phyloP scores from a whole-genome alignment of 2,329 filamentous ascomycete genomes.

The Neofusicoccum laricinum region DNA sequence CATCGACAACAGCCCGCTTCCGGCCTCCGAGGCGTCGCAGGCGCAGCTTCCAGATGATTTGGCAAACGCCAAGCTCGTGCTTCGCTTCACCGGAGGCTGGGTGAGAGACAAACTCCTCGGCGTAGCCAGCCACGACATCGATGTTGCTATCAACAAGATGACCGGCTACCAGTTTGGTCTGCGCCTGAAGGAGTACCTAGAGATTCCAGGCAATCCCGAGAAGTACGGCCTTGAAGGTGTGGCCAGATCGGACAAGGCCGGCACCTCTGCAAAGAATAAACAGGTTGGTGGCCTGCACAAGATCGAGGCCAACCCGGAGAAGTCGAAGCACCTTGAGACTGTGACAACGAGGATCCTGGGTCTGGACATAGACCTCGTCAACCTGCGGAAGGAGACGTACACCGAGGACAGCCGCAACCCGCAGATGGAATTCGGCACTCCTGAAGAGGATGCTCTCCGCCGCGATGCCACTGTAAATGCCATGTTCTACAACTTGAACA shows the following conservation, averaged over 20 bases:
- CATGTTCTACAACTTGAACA: conserved; percentile 91
- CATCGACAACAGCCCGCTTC: conserved; percentile 50
- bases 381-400: conserved; percentile 88
- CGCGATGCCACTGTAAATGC: conserved; percentile 94
- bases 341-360: conserved; percentile 82
- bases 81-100: conserved; percentile 85
- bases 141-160: conserved; percentile 82
- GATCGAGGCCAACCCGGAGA: conserved; percentile 88
- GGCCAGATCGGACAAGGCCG: conserved; percentile 36
- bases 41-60: conserved; percentile 44
- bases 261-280: conserved; percentile 44
- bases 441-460: conserved; percentile 82
- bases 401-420: conserved; percentile 86
- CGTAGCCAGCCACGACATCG: conserved; percentile 73
- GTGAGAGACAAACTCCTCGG: conserved; percentile 80
- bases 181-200: conserved; percentile 66
- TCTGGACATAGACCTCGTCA: conserved; percentile 90
- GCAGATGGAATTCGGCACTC: conserved; percentile 88
- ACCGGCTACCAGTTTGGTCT: conserved; percentile 75
- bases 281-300: conserved; percentile 78
- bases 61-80: conserved; percentile 47
- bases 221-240: conserved; percentile 55
- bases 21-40: conserved; percentile 21
- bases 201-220: conserved; percentile 55
- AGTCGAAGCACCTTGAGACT: conserved; percentile 94